Evolutionary conservation across 768 basidiomycete species (phyloP), one percentile per base, ranked within the genome.

Genomic region (Rhodotorula babjevae): DNA sequence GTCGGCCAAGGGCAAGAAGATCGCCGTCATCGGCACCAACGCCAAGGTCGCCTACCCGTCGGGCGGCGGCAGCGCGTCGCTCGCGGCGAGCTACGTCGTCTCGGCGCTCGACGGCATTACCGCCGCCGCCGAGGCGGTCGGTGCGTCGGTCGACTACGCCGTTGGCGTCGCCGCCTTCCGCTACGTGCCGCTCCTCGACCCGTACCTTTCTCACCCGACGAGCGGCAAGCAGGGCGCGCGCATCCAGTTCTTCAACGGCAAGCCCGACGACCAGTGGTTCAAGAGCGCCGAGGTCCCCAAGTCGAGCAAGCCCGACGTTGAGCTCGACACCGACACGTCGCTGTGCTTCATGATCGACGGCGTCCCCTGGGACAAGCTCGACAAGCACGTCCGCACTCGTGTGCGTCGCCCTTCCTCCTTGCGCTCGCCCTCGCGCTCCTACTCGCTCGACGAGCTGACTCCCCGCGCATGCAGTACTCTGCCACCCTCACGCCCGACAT

Each of bases 61-160:
- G 1, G 82, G 82, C 49, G 83, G 83, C 47, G 83, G 83, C 33
- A 80, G 80, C 0, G 82, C 83, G 18, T 75, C 74, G 21, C 76
- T 83, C 47, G 69, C 75, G 12, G 56, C 81, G 0, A 73, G 80
- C n/a, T 83, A 79, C 78, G 76, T 79, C 23, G 75, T 80, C n/a
- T 69, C 76, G 8, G 82, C 82, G 0, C 79, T 81, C 64, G 77
- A 81, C 46, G 82, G 79, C 10, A 78, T 83, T 57, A 67, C 64
- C 0, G 68, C 65, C 19, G 77, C 69, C 21, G 81, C 80, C 56
- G 78, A 80, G 61, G 80, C 76, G 53, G 9, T 62, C 27, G 69
- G 67, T 14, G 69, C 69, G 11, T 9, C 65, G 18, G 75, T 78
- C 33, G 60, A 62, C 12, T 74, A 63, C 60, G 33, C 68, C 1